Conservation (phyloP, 176 grass and related monocot species). For the Zizania latifolia region DNA sequence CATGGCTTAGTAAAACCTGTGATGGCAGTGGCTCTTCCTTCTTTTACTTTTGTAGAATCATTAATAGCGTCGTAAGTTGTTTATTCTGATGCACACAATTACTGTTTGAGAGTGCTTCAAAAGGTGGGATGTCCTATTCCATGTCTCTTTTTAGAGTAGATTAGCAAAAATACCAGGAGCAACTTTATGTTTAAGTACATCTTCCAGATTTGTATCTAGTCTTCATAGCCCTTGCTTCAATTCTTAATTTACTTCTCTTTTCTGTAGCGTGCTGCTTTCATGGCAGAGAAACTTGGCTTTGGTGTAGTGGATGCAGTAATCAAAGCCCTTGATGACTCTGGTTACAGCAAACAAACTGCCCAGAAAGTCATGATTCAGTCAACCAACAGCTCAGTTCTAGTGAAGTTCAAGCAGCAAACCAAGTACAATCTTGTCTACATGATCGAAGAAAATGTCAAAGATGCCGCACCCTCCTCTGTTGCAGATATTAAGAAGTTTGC, state of each 20-base stretch:
- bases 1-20: too few relatives aligned
- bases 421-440: slow-evolving; percentile 59
- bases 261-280: slow-evolving; percentile 53
- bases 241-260: not conserved
- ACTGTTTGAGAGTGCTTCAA: too few relatives aligned
- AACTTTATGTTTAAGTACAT: not conserved
- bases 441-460: slow-evolving; percentile 23
- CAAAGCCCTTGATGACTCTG: slow-evolving; percentile 41
- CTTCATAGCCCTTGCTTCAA: not conserved
- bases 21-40: too few relatives aligned
- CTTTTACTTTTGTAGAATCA: too few relatives aligned
- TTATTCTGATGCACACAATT: too few relatives aligned
- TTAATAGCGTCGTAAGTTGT: too few relatives aligned
- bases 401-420: slow-evolving; percentile 58
- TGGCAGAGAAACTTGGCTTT: slow-evolving; percentile 42
- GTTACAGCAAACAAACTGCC: slow-evolving; percentile 40
- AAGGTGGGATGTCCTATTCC: not conserved
- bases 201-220: not conserved
- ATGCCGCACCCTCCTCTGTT: slow-evolving; percentile 37
- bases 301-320: slow-evolving; percentile 35
- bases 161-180: not conserved
- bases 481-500: slow-evolving; percentile 58
- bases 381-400: slow-evolving; percentile 58
- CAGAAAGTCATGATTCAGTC: slow-evolving; percentile 64
- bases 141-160: not conserved